Base-by-base conservation (phyloP, 176 grass and related monocot species). In the Leersia perrieri region DNA sequence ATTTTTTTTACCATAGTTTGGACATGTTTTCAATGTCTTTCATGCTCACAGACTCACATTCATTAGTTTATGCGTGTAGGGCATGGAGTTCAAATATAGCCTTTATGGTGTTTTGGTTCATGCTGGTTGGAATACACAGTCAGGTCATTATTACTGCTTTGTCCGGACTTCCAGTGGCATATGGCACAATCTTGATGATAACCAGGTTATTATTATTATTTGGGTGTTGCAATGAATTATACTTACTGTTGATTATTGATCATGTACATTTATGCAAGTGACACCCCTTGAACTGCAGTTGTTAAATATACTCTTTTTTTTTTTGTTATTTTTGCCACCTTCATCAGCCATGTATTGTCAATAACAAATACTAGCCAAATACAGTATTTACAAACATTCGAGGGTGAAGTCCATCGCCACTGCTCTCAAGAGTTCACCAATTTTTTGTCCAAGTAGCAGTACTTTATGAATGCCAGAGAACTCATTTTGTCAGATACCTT, bases 121-220 rank as follows among this genome's bases (percentile, higher is more conserved):
- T 86, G 89, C 86, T 77, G 87, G 91, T 57, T 88, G 87, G 81
- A 91, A 88, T 85, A 91, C 91, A 22, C 87, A 93, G 47, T 89
- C 83, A 35, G 91, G 94, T 85, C 94, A 97, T 64, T 91, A 97
- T 77, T 91, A 97, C 79, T 97, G 94, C 80, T 97, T 91, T 70
- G 78, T 97, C 77, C 86, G 87, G 65, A 97, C 94, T 32, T 97
- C 91, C 63, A 90, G 87, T 90, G 91, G 94, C n/a, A 73, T 84
- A 49, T 97, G 94, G 94, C 94, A 97, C 80, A 91, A 87, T 87
- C 90, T 97, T 71, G 91, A 97, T 84, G 94, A 97, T 87, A 97
- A 88, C 26, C 38, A 93, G 94, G 84, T 90, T 72, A 23, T 28
- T 33, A 9, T 85, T 83, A 61, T 9, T 51, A n/a, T n/a, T n/a